Evolutionary conservation across 129 eudicot species (phyloP).

Genomic region (Logfia minima): DNA sequence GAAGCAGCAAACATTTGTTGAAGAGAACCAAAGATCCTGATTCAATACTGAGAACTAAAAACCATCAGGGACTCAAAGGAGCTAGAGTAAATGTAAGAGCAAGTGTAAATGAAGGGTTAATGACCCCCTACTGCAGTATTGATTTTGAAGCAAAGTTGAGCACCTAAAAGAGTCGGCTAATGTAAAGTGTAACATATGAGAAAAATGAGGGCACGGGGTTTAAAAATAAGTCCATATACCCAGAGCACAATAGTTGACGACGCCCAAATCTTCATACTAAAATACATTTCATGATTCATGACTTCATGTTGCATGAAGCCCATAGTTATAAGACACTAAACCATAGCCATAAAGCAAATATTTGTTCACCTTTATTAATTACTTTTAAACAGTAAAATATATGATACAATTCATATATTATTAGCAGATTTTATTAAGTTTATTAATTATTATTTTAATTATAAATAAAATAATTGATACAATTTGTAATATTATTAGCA

Average conservation of each 20-base stretch:
- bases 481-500: too few species aligned
- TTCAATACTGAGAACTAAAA: conserved; percentile 48
- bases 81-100: background rate
- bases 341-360: conserved; percentile 1
- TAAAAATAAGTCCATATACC: background rate
- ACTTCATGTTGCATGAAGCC: background rate
- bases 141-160: conserved; percentile 4
- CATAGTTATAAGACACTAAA: conserved; percentile 4
- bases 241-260: background rate
- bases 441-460: too few species aligned
- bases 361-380: background rate
- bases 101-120: conserved; percentile 3
- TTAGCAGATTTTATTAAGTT: too few species aligned
- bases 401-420: too few species aligned
- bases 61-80: conserved; percentile 19
- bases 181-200: conserved; percentile 5
- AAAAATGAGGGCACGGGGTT: background rate
- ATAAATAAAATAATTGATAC: too few species aligned
- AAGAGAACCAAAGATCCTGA: conserved; percentile 72
- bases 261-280: background rate
- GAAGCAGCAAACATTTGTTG: conserved; percentile 84
- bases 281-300: conserved; percentile 4
- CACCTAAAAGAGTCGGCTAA: background rate
- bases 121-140: background rate
- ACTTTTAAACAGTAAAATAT: background rate